Evolutionary conservation across 2,329 filamentous ascomycete genomes (phyloP).

Genomic region (Endothia cerciana): DNA sequence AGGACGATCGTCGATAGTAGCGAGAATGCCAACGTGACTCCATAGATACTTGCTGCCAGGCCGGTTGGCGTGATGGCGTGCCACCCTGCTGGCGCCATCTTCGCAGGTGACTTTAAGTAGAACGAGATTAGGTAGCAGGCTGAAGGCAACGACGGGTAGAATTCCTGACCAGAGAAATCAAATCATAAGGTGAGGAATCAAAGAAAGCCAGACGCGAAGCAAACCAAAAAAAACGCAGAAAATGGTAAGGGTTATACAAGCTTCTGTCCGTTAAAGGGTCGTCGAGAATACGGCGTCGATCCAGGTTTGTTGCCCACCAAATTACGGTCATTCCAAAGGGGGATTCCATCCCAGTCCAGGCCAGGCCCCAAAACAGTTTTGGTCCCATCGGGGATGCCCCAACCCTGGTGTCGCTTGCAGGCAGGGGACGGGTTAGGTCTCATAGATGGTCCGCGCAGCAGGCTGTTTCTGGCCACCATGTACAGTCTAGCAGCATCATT

Average conservation of each 20-base stretch:
- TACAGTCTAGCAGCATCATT: background rate
- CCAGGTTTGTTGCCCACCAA: background rate
- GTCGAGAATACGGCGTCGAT: background rate
- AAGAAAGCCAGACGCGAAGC: background rate
- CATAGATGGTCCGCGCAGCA: background rate
- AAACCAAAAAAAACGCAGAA: background rate
- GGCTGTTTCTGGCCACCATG: background rate
- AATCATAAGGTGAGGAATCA: background rate
- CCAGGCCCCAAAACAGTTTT: background rate
- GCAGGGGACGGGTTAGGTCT: background rate
- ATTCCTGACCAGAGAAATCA: background rate
- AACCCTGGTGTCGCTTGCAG: background rate
- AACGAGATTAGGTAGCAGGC: background rate
- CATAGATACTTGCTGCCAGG: constrained; percentile 5
- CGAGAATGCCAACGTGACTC: constrained; percentile 8
- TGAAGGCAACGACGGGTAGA: background rate
- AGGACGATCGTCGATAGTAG: constrained; percentile 15
- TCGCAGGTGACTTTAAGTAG: background rate
- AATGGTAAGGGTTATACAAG: background rate
- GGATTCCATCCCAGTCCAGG: background rate
- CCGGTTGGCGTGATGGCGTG: constrained; percentile 11
- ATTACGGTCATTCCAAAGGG: background rate
- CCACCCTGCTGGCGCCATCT: constrained; percentile 20
- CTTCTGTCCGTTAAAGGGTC: background rate
- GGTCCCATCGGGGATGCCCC: background rate